phyloP scores from a whole-genome alignment of 1,284 basidiomycete genomes.

The Serendipita sp. region DNA sequence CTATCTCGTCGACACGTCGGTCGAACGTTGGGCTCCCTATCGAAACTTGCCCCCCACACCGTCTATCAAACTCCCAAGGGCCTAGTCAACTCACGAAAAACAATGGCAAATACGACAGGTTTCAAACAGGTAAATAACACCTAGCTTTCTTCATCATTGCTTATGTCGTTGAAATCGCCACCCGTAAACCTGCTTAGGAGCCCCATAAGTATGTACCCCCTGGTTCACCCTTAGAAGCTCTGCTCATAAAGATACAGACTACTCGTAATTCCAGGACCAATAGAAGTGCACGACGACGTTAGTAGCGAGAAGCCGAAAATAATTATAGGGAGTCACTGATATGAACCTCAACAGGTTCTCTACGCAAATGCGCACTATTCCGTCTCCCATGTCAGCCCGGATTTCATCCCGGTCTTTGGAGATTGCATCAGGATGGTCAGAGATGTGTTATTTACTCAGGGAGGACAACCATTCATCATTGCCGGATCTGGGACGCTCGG shows the following conservation, averaged over 20 bases:
- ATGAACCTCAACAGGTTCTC: slow-evolving; percentile 32
- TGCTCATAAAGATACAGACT: slow-evolving; percentile 28
- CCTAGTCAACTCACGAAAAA: neutral
- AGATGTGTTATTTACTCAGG: slow-evolving; percentile 61
- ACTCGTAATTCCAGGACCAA: slow-evolving; percentile 73
- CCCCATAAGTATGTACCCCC: slow-evolving; percentile 46
- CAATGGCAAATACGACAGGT: slow-evolving; percentile 17
- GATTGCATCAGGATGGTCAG: slow-evolving; percentile 84
- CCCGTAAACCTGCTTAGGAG: slow-evolving; percentile 25
- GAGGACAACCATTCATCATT: slow-evolving; percentile 78
- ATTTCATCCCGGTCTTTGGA: slow-evolving; percentile 82
- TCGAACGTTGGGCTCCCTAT: neutral
- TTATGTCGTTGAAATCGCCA: neutral
- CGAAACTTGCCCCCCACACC: neutral
- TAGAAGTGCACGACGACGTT: slow-evolving; percentile 71
- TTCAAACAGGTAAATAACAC: slow-evolving; percentile 25
- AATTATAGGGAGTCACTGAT: neutral
- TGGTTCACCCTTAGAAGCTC: slow-evolving; percentile 11
- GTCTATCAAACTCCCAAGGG: neutral
- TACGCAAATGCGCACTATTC: slow-evolving; percentile 78
- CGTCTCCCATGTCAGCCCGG: slow-evolving; percentile 81
- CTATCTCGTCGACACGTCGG: neutral
- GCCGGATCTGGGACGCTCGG: slow-evolving; percentile 91
- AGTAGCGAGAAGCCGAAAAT: slow-evolving; percentile 11
- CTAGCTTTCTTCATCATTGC: slow-evolving; percentile 7